Evolutionary conservation across 2,329 filamentous ascomycete genomes (phyloP), one percentile per base, ranked within the genome.

Genomic region (Microsporum ferrugineum): DNA sequence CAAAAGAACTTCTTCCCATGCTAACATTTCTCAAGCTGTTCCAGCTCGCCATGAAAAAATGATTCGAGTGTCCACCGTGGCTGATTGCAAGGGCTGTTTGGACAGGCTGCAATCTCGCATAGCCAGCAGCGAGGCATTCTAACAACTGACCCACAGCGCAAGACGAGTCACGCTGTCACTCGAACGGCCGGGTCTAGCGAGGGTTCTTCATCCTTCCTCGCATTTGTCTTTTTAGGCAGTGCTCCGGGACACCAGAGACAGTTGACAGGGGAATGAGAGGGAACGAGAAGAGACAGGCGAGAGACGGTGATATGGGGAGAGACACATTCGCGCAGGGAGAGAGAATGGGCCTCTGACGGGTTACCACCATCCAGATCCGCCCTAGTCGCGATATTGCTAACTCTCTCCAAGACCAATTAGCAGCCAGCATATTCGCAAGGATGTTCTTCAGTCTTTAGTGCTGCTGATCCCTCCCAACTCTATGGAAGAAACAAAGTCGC

Each of bases 381-480:
- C 51, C 23, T 55, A 55, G 51, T 36, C 31, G 51, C 51, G 51
- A 55, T 34, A 34, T 36, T 55, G 51, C 43, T 47, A 17, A 47
- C 43, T 47, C 39, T 23, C 17, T 33, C 51, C 33, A 51, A 51
- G 51, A 31, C 51, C 51, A 55, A 55, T 55, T 55, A 36, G 33
- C 51, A 17, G 51, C 51, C n/a, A 7, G 51, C 29, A 23, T 99
- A 94, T 73, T 97, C 94, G 74, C 94, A 99, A 14, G 94, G 94
- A 45, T 94, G 99, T 49, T 94, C 94, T 71, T 23, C 99, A 99
- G 80, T 99, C 94, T 72, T 99, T 99, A 70, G 99, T 96, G 75
- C 99, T 99, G 82, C 99, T 97, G 67, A 99, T 97, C 3, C 57
- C 39, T 45, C 51, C 51, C 51, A 55, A 55, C 51, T 55, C 33